Evolutionary conservation across 768 basidiomycete genomes (phyloP).

Genomic region (Roridomyces roridus): DNA sequence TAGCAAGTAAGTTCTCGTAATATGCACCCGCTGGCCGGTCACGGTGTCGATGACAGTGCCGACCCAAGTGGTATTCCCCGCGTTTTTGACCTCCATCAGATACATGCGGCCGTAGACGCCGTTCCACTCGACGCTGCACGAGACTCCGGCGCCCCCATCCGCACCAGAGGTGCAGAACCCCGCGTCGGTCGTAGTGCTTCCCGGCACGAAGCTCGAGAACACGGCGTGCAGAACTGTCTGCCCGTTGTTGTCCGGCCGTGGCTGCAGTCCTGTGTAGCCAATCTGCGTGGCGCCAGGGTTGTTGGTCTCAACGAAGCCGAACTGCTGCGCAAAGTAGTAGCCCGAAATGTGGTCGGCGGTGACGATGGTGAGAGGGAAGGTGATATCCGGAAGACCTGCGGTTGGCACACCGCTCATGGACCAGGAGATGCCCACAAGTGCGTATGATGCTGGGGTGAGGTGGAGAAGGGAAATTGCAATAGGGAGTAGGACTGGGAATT

Average conservation of each 20-base stretch:
- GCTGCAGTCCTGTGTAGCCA: slow-evolving; percentile 12
- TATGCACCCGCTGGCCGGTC: slow-evolving; percentile 2
- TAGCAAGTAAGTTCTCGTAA: too few species aligned
- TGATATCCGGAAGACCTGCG: slow-evolving; percentile 2
- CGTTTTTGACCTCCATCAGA: background rate
- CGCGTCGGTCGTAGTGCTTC: slow-evolving; percentile 3
- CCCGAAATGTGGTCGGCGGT: background rate
- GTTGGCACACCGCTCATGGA: background rate
- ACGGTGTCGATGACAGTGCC: slow-evolving; percentile 12
- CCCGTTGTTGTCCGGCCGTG: background rate
- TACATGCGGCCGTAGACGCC: slow-evolving; percentile 11
- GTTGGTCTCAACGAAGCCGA: background rate
- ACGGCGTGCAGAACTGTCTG: background rate
- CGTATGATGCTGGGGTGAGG: background rate
- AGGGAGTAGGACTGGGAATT: background rate
- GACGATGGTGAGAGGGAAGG: slow-evolving; percentile 9
- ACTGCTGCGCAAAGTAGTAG: slow-evolving; percentile 15
- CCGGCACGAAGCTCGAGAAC: slow-evolving; percentile 11
- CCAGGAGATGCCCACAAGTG: background rate
- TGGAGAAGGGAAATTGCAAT: background rate
- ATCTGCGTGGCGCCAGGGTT: background rate
- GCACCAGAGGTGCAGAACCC: slow-evolving; percentile 7
- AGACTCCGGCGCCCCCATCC: slow-evolving; percentile 15
- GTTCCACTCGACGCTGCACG: slow-evolving; percentile 15
- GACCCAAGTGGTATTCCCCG: background rate